Base-by-base conservation (phyloP, 495 filamentous ascomycete species). In the Penicillium goetzii region DNA sequence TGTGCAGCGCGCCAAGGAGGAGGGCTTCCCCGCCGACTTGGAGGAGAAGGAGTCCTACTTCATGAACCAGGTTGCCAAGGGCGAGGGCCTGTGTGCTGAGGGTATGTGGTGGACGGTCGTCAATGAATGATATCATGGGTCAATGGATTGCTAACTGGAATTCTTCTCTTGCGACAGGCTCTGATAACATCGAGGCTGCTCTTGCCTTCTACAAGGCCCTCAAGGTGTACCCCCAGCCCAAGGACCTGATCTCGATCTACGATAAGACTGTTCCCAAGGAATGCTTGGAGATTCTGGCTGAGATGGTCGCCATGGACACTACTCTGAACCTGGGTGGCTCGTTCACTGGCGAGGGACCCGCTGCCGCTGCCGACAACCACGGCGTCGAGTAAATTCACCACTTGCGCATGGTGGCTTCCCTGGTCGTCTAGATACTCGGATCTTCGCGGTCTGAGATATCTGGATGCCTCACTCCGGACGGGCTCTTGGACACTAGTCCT, bases 181-280 rank as follows among this genome's bases (percentile, higher is more conserved):
- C 85, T 60, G 85, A 90, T 68, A 85, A 86, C 38, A 67, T 96
- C 34, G 93, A 97, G 52, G 92, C 96, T 52, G 93, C 96, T 28
- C 82, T 98, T 56, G 90, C 89, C 77, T 98, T 99, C 80, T 99
- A 97, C 86, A 93, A 91, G 84, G 95, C 95, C 41, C 84, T 99
- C 69, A 99, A 98, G 84, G 95, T 99, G 38, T 99, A 99, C 78
- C 95, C 95, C 10, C 88, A 92, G 65, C 95, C 95, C 9, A 85
- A 87, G 70, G 95, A 97, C 71, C 83, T 99, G 60, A 97, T 99
- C 74, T 84, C 81, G 60, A 97, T 99, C 74, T 99, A 97, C 80
- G 96, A 98, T 78, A 97, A 97, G 85, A 97, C 94, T 49, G 93
- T 97, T 25, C 86, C 92, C 52, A 97, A 96, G 87, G 93, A 93